These are phyloP conservation scores for Oryza rufipogon DNA, from an alignment of 176 grass and related monocot genomes.

Conservation along the genomic window DNA sequence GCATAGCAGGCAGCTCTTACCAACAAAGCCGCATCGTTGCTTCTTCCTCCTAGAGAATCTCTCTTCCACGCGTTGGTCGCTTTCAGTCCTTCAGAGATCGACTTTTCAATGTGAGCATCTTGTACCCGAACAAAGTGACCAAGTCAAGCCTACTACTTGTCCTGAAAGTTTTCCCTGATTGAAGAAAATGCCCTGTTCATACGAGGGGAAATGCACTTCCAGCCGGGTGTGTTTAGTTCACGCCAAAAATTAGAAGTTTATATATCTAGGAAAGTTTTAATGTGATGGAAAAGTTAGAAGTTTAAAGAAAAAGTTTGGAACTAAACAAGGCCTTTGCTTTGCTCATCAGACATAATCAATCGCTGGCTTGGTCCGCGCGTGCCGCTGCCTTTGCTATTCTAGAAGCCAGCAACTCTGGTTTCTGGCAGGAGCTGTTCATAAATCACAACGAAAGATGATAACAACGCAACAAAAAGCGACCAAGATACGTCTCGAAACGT, in stretches of 20 bases:
- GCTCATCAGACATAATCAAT: not conserved
- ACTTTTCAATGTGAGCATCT: not conserved
- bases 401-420: not conserved
- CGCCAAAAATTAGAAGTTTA: no score
- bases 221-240: no score
- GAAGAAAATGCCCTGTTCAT: not conserved
- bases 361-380: not conserved
- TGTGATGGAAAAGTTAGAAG: no score
- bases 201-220: not conserved
- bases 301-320: no score
- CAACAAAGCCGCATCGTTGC: not conserved
- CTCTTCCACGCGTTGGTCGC: not conserved
- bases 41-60: not conserved
- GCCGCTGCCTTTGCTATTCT: not conserved
- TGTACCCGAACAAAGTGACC: not conserved
- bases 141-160: no score
- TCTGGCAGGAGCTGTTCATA: not conserved
- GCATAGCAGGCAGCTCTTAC: not conserved
- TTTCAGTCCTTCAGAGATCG: not conserved
- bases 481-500: not conserved
- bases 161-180: not conserved
- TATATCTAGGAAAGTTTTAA: no score
- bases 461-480: conserved; percentile 10
- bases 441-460: not conserved
- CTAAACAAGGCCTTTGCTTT: not conserved